A percentile compares a stretch with the other conserved stretches of the same genome.
Evolutionary conservation across 441 rosid species (phyloP).

Genomic region (Corymbia calophylla): DNA sequence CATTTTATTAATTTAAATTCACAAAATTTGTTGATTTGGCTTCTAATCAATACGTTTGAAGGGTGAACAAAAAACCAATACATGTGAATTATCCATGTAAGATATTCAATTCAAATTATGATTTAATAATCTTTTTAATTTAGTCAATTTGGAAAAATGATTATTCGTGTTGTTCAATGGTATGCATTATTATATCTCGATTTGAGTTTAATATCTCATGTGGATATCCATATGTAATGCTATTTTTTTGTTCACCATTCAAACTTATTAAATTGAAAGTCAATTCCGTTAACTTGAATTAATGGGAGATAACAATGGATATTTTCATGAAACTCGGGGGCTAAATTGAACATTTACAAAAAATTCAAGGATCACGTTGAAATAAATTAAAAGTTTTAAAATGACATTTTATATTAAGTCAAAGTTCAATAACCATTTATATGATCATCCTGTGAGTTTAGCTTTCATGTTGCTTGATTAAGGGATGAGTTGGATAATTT

Average conservation of each 20-base stretch:
- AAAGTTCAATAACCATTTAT: background rate
- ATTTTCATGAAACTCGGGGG: no score
- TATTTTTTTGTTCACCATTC: background rate
- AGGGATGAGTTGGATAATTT: background rate
- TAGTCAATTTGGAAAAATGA: background rate
- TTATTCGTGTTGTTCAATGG: background rate
- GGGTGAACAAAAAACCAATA: rapidly evolving
- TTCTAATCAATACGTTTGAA: rapidly evolving
- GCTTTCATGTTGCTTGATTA: background rate
- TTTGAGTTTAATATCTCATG: no score
- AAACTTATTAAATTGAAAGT: no score
- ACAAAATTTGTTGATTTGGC: background rate
- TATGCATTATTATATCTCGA: background rate
- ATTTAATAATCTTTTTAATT: background rate
- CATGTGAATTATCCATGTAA: background rate
- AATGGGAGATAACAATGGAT: background rate
- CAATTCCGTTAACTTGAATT: background rate
- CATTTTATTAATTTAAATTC: background rate
- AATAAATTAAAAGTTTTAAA: rapidly evolving
- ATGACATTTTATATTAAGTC: rapidly evolving
- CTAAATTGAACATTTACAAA: background rate
- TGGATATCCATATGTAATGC: background rate
- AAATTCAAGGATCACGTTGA: background rate
- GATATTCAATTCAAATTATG: background rate
- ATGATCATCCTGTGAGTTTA: no score